phyloP scores from a whole-genome alignment of 176 grass and related monocot species.

The Lolium perenne region DNA sequence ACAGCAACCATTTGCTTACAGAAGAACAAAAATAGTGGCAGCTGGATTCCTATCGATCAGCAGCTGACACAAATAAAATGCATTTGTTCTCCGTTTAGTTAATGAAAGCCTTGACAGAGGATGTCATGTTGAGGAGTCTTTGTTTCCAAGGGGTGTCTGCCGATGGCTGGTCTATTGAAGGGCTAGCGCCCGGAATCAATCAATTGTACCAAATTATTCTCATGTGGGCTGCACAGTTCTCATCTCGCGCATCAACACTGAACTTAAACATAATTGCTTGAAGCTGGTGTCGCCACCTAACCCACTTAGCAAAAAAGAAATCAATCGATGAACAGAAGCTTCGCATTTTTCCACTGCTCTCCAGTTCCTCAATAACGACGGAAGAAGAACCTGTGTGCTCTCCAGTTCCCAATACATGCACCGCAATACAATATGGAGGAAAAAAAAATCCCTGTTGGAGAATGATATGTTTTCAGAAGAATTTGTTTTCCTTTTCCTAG shows the following conservation, averaged over 20 bases:
- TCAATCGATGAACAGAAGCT: not conserved
- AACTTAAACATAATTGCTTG: conserved; percentile 29
- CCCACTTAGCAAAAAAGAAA: not conserved
- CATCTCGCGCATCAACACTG: conserved; percentile 5
- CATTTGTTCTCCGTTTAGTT: not conserved
- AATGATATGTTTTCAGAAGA: too few species aligned
- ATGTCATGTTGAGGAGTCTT: not conserved
- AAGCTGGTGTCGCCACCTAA: conserved; percentile 1
- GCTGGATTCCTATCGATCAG: not conserved
- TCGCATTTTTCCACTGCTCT: not conserved
- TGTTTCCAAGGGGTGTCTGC: not conserved
- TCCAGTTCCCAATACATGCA: not conserved
- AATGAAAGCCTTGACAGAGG: not conserved
- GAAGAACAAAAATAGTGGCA: not conserved
- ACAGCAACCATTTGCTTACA: not conserved
- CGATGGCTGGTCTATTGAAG: not conserved
- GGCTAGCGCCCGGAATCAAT: not conserved
- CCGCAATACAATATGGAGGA: not conserved
- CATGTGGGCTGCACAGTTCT: conserved; percentile 9
- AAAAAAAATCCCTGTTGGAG: too few species aligned
- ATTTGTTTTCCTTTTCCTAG: too few species aligned
- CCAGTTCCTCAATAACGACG: not conserved
- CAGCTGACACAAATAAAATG: not conserved
- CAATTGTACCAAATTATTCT: conserved; percentile 7
- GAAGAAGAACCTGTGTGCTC: not conserved